Evolutionary conservation across 2,329 filamentous ascomycete species (phyloP).

Genomic region (Pseudopyricularia cyperi): DNA sequence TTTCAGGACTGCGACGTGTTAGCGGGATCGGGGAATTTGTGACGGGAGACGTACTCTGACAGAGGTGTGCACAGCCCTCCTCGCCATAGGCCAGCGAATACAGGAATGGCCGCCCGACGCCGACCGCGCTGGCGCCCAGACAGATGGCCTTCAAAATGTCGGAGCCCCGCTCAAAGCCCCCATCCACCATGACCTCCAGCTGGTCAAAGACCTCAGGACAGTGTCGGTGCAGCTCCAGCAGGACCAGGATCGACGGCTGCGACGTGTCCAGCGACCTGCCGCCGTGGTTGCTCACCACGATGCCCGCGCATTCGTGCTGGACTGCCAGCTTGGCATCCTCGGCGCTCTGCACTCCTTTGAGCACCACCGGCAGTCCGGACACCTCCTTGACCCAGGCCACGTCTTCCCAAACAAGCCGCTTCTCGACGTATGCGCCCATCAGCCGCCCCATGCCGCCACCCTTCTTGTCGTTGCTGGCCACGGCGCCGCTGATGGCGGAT

Average conservation of each 20-base stretch:
- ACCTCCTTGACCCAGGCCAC: slow-evolving; percentile 39
- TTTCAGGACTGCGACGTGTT: slow-evolving; percentile 17
- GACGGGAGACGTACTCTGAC: slow-evolving; percentile 18
- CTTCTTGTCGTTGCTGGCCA: slow-evolving; percentile 33
- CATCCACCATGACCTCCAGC: slow-evolving; percentile 25
- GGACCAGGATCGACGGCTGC: slow-evolving; percentile 21
- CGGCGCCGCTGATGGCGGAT: slow-evolving; percentile 24
- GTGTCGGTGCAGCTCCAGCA: slow-evolving; percentile 24
- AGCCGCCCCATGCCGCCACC: slow-evolving; percentile 37
- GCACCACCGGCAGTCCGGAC: slow-evolving; percentile 37
- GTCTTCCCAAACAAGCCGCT: slow-evolving; percentile 36
- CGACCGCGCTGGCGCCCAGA: slow-evolving; percentile 26
- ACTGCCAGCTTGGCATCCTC: slow-evolving; percentile 39
- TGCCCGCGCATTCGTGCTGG: slow-evolving; percentile 35
- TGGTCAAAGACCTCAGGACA: slow-evolving; percentile 25
- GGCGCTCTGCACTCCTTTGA: slow-evolving; percentile 44
- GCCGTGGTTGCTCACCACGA: slow-evolving; percentile 45
- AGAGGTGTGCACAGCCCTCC: slow-evolving; percentile 28
- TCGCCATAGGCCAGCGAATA: slow-evolving; percentile 25
- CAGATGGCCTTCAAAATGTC: slow-evolving; percentile 29
- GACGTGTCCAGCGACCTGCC: slow-evolving; percentile 40
- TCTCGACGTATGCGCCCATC: slow-evolving; percentile 37
- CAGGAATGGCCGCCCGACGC: slow-evolving; percentile 34
- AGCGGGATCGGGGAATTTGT: not conserved
- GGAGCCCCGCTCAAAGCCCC: slow-evolving; percentile 26